phyloP scores from a whole-genome alignment of 2,329 filamentous ascomycete species.

The Pseudocercospora ulei region DNA sequence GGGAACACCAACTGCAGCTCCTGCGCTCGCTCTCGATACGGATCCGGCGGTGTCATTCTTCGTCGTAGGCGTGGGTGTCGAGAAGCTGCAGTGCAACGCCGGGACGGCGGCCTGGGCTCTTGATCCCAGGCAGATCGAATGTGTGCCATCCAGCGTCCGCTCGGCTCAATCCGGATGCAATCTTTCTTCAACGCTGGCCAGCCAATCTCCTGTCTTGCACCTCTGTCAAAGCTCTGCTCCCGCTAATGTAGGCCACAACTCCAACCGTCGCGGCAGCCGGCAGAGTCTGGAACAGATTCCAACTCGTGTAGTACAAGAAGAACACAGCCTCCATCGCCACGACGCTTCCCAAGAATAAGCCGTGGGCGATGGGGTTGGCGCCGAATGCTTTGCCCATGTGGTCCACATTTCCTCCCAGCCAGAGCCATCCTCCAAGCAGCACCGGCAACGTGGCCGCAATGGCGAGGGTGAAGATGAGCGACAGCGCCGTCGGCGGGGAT shows the following conservation, averaged over 20 bases:
- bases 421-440: constrained; percentile 63
- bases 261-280: constrained; percentile 61
- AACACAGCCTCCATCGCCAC: constrained; percentile 83
- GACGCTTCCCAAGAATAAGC: constrained; percentile 76
- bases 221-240: constrained; percentile 80
- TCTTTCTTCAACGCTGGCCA: constrained; percentile 51
- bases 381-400: constrained; percentile 67
- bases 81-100: no score
- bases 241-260: constrained; percentile 68
- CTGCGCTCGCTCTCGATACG: no score
- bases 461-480: constrained; percentile 63
- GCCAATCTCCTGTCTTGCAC: constrained; percentile 80
- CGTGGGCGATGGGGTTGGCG: constrained; percentile 69
- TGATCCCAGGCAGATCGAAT: no score
- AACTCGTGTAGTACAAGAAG: constrained; percentile 84
- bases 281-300: constrained; percentile 84
- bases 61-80: no score
- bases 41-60: no score
- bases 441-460: constrained; percentile 65
- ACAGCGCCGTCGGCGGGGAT: constrained; percentile 72
- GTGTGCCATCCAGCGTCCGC: no score
- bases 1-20: no score
- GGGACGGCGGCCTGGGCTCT: no score
- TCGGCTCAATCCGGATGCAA: no score
- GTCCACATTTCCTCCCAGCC: constrained; percentile 70